Percentiles rank a stretch among this genome's conserved stretches.
These are phyloP conservation scores for Schizothecium vesticola DNA, from an alignment of 495 filamentous ascomycete species.

Conservation along the genomic window DNA sequence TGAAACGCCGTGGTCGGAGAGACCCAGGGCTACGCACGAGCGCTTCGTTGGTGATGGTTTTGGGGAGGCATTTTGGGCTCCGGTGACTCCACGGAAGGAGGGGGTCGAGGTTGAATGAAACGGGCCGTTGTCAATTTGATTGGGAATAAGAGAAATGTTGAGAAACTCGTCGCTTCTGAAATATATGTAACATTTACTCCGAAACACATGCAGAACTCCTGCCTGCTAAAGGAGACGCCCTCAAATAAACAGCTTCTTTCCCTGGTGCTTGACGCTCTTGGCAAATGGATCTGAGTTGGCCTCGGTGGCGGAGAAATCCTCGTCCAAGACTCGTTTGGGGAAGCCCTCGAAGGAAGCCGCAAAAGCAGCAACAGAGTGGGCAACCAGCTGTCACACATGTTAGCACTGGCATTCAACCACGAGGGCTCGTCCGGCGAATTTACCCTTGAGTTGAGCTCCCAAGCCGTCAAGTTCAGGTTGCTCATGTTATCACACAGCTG, in stretches of 20 bases:
- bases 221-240: neutral
- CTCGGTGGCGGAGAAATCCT: neutral
- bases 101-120: too few relatives aligned
- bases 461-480: constrained; percentile 48
- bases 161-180: too few relatives aligned
- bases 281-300: constrained; percentile 15
- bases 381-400: constrained; percentile 37
- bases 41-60: too few relatives aligned
- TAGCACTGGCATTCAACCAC: neutral
- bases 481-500: constrained; percentile 47
- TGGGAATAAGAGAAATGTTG: too few relatives aligned
- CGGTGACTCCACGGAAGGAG: too few relatives aligned
- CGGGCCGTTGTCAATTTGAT: too few relatives aligned
- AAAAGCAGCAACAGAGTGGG: constrained; percentile 50
- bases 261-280: constrained; percentile 32
- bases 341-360: constrained; percentile 50
- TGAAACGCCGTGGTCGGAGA: too few relatives aligned
- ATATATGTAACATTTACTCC: neutral
- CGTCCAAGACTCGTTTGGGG: constrained; percentile 36
- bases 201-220: neutral
- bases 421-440: neutral
- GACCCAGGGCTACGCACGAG: too few relatives aligned
- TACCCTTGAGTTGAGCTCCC: constrained; percentile 51
- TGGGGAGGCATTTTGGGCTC: too few relatives aligned
- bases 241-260: constrained; percentile 33